phyloP scores from a whole-genome alignment of 2,329 filamentous ascomycete species.

The Calonectria multiphialidica region DNA sequence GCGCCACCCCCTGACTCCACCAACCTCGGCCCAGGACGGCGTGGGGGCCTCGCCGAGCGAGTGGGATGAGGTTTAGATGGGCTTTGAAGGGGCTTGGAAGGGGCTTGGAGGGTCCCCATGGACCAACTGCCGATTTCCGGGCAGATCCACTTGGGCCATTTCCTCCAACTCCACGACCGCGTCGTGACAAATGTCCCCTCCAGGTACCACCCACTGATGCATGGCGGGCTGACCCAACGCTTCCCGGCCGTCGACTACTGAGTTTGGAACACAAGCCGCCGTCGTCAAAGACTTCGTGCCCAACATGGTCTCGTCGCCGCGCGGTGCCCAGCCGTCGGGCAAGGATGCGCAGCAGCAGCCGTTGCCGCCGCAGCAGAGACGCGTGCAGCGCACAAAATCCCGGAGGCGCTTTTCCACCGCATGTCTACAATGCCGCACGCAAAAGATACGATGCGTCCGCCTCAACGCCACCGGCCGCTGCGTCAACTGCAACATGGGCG shows the following conservation, averaged over 20 bases:
- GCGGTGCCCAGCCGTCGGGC: not conserved
- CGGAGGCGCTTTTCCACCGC: conserved; percentile 5
- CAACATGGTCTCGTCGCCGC: conserved; percentile 8
- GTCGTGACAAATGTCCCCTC: conserved; percentile 3
- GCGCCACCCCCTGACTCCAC: not conserved
- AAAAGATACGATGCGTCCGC: conserved; percentile 17
- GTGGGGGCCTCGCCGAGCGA: not conserved
- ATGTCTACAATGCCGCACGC: conserved; percentile 12
- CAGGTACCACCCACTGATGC: not conserved
- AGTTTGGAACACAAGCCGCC: not conserved
- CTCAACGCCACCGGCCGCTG: conserved; percentile 4
- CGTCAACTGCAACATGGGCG: conserved; percentile 21
- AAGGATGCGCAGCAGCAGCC: not conserved
- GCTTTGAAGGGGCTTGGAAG: too few species aligned
- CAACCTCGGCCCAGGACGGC: not conserved
- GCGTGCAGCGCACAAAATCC: not conserved
- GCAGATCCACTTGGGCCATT: not conserved
- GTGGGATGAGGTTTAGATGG: not conserved
- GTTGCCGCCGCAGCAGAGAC: not conserved
- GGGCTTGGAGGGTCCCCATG: too few species aligned
- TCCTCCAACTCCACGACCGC: conserved; percentile 1
- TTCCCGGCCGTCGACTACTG: not conserved
- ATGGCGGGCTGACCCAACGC: not conserved
- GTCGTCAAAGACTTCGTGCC: not conserved
- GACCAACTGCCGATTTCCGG: not conserved